phyloP scores from a whole-genome alignment of 441 rosid genomes.

The Adansonia rubrostipa region DNA sequence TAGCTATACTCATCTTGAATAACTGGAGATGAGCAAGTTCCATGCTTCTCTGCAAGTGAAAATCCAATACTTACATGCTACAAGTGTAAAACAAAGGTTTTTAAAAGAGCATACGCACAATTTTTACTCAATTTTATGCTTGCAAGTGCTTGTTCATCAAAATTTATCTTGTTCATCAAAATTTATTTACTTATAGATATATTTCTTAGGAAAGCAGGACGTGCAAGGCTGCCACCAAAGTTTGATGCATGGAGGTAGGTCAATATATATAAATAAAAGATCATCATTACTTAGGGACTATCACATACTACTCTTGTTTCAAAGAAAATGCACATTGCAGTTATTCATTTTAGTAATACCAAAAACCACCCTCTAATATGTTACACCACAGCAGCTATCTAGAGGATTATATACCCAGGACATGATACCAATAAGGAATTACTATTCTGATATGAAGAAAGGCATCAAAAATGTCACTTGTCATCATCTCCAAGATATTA shows the following conservation, averaged over 20 bases:
- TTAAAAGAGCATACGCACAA: background rate
- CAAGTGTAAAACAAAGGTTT: background rate
- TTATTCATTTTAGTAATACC: background rate
- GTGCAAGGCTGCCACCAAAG: constrained; percentile 1
- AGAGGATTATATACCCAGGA: background rate
- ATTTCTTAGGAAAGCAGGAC: background rate
- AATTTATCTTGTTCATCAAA: background rate
- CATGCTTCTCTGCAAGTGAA: constrained; percentile 83
- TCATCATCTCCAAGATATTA: background rate
- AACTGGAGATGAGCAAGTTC: constrained; percentile 86
- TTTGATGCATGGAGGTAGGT: background rate
- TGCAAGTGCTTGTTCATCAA: constrained; percentile 3
- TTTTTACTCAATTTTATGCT: background rate
- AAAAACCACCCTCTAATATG: background rate
- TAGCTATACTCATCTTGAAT: constrained; percentile 72
- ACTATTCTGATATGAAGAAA: background rate
- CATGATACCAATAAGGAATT: background rate
- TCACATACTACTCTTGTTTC: background rate
- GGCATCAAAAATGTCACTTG: background rate
- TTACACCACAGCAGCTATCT: background rate
- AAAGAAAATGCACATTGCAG: background rate
- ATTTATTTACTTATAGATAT: background rate
- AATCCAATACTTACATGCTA: constrained; percentile 23
- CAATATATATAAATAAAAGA: constrained; percentile 9
- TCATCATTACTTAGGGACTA: constrained; percentile 1